A percentile compares a stretch with the other conserved stretches of the same genome.
These are phyloP conservation scores for Hyaloscypha hepaticicola DNA, from an alignment of 495 filamentous ascomycete genomes.

Conservation along the genomic window DNA sequence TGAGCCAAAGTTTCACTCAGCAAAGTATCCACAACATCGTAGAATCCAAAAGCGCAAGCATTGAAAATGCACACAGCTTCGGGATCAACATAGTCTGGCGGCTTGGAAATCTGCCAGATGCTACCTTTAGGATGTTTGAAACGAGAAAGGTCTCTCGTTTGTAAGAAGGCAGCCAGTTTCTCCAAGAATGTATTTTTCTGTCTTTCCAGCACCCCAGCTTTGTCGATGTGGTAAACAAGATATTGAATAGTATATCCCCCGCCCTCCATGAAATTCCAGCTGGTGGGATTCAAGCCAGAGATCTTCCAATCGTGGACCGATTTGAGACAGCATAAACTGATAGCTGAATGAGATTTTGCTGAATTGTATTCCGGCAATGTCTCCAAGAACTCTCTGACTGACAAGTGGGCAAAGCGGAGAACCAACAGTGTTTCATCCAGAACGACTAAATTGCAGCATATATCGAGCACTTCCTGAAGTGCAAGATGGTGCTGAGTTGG, in stretches of 20 bases:
- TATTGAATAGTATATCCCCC: not conserved
- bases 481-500: not conserved
- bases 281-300: too few relatives aligned
- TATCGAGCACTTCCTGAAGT: constrained; percentile 1
- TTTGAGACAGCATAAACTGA: not conserved
- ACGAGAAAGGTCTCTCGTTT: too few relatives aligned
- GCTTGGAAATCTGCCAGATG: too few relatives aligned
- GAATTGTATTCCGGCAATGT: not conserved
- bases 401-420: constrained; percentile 15
- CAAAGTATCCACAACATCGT: not conserved
- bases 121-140: too few relatives aligned
- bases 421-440: not conserved
- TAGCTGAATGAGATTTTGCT: not conserved
- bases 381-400: constrained; percentile 11
- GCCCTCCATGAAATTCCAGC: too few relatives aligned
- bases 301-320: too few relatives aligned
- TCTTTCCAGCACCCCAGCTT: too few relatives aligned
- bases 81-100: not conserved
- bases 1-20: too few relatives aligned
- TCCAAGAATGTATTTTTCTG: too few relatives aligned
- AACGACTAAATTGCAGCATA: constrained; percentile 28
- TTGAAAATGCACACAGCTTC: not conserved
- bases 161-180: too few relatives aligned
- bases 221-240: not conserved
- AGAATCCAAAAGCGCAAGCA: not conserved